A percentile compares a stretch with the other conserved stretches of the same genome.
Conservation (phyloP, 495 filamentous ascomycete species). For the Tuber aestivum region DNA sequence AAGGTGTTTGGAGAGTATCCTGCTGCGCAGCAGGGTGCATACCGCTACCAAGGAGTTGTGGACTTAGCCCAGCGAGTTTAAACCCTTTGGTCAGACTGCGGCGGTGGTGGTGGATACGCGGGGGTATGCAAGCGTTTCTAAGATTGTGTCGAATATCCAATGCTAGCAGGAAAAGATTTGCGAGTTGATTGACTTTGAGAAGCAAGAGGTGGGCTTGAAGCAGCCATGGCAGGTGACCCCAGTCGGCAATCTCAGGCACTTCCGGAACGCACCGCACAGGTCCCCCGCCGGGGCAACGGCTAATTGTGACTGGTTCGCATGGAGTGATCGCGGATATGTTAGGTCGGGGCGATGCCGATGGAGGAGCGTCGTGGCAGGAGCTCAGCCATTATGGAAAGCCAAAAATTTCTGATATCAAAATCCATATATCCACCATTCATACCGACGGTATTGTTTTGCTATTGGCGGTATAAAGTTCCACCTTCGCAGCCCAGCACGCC, state of each 20-base stretch:
- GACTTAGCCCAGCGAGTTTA: not conserved
- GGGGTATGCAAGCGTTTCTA: not conserved
- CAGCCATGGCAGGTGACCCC: not conserved
- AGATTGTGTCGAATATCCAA: not conserved
- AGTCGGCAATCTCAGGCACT: not conserved
- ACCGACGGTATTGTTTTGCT: not conserved
- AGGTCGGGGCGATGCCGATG: not conserved
- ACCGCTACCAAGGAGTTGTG: not conserved
- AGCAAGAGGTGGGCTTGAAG: not conserved
- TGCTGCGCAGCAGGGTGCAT: not conserved
- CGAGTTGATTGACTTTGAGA: not conserved
- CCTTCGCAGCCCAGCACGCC: not conserved
- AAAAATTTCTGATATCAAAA: not conserved
- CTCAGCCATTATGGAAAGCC: not conserved
- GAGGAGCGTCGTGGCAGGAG: not conserved
- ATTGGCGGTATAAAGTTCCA: not conserved
- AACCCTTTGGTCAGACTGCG: not conserved
- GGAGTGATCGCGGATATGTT: not conserved
- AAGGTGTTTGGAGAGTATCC: not conserved
- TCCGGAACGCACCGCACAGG: not conserved
- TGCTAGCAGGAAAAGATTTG: not conserved
- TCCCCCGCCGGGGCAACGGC: not conserved
- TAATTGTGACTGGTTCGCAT: not conserved
- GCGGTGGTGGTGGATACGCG: not conserved
- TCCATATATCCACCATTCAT: not conserved